A percentile compares a stretch with the other conserved stretches of the same genome.
Evolutionary conservation across 306 rosid species (phyloP).

Genomic region (Prunus mira): DNA sequence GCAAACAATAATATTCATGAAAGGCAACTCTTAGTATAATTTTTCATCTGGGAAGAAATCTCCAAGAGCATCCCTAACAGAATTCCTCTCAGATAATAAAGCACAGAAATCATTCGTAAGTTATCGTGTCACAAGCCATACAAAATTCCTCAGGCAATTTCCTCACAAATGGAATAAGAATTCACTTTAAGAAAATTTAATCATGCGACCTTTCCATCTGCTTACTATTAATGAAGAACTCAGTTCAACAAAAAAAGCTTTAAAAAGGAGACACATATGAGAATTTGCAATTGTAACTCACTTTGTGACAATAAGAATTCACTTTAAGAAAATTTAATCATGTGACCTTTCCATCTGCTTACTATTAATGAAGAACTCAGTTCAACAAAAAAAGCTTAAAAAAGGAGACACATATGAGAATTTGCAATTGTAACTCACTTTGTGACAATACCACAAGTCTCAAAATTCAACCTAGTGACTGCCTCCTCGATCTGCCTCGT

Average conservation of each 20-base stretch:
- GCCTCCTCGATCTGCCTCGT: slow-evolving; percentile 26
- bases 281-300: not conserved
- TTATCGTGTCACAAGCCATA: not conserved
- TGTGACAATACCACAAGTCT: not conserved
- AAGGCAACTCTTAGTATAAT: not conserved
- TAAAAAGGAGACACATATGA: not conserved
- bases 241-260: not conserved
- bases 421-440: not conserved
- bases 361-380: not conserved
- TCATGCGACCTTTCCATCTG: not conserved
- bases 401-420: not conserved
- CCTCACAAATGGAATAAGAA: not conserved
- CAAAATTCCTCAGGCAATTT: not conserved
- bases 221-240: not conserved
- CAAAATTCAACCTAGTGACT: slow-evolving; percentile 14
- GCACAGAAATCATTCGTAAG: not conserved
- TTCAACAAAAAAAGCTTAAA: not conserved
- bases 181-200: not conserved
- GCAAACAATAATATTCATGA: not conserved
- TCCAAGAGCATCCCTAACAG: not conserved
- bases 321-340: not conserved
- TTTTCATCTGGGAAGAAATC: not conserved
- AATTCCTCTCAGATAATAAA: not conserved
- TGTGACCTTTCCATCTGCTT: not conserved
- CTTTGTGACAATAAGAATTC: not conserved